Percentiles rank a stretch among this genome's conserved stretches.
These are phyloP conservation scores for Colletotrichum sp. DNA, from an alignment of 2,329 filamentous ascomycete species.

Conservation along the genomic window DNA sequence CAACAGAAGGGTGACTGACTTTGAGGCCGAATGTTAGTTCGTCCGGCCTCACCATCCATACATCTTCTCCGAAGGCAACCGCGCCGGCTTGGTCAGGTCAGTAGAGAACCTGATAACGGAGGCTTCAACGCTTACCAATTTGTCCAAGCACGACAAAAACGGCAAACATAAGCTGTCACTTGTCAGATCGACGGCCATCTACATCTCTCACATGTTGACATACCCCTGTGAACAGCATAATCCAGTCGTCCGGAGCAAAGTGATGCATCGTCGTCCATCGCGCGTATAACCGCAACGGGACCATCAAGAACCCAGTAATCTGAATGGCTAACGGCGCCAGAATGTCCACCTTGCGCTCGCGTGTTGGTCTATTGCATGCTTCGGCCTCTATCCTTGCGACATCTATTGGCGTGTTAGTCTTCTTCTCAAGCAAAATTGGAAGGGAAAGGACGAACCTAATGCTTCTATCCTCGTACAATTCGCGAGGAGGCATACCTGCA, in stretches of 20 bases:
- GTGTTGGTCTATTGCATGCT: conserved; percentile 33
- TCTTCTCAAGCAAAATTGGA: background rate
- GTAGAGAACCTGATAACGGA: background rate
- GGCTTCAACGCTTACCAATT: conserved; percentile 27
- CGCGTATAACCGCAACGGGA: conserved; percentile 41
- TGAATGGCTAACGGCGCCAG: conserved; percentile 40
- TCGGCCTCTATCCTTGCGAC: conserved; percentile 35
- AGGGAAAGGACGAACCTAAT: conserved; percentile 24
- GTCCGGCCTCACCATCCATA: conserved; percentile 37
- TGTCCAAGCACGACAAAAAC: conserved; percentile 36
- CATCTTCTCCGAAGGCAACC: conserved; percentile 39
- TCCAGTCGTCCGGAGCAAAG: conserved; percentile 43
- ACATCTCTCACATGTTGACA: background rate
- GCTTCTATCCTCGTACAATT: conserved; percentile 30
- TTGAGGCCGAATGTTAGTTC: conserved; percentile 34
- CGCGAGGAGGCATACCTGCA: conserved; percentile 27
- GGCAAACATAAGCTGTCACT: conserved; percentile 30
- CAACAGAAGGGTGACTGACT: conserved; percentile 10
- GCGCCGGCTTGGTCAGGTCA: conserved; percentile 24
- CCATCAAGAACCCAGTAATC: conserved; percentile 35
- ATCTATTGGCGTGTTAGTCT: conserved; percentile 27
- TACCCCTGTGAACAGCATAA: conserved; percentile 40
- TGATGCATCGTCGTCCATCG: conserved; percentile 34
- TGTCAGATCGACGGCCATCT: background rate
- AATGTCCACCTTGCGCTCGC: conserved; percentile 36